Evolutionary conservation across 306 rosid species (phyloP).

Genomic region (Acacia confusa): DNA sequence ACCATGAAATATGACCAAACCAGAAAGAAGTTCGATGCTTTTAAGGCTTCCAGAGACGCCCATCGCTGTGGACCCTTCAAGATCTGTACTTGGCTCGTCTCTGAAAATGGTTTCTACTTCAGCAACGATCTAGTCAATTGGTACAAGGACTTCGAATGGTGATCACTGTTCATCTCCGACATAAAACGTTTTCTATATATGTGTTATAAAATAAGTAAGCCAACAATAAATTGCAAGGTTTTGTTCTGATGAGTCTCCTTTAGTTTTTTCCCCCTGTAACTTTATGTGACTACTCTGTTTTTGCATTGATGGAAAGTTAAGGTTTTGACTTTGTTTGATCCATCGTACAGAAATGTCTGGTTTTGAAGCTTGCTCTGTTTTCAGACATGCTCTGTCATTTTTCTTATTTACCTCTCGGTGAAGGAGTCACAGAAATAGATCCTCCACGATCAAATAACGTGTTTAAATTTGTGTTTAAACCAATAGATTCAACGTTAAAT

Average conservation of each 20-base stretch:
- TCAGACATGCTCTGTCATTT: neutral
- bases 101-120: conserved; percentile 74
- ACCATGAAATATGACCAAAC: conserved; percentile 76
- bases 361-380: neutral
- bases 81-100: conserved; percentile 72
- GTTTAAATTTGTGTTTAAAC: too few species aligned
- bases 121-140: conserved; percentile 77
- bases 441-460: neutral
- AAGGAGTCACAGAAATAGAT: neutral
- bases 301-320: neutral
- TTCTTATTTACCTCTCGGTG: neutral
- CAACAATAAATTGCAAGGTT: neutral
- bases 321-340: neutral
- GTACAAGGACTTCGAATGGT: conserved; percentile 78
- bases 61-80: conserved; percentile 52
- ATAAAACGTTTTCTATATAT: neutral
- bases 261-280: neutral
- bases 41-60: conserved; percentile 66
- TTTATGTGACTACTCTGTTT: neutral
- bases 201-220: neutral
- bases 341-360: neutral
- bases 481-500: neutral
- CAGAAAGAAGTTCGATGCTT: conserved; percentile 72
- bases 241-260: neutral
- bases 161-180: neutral